Base-by-base conservation (phyloP, 139 green algal species). In the Haematococcus lacustris region DNA sequence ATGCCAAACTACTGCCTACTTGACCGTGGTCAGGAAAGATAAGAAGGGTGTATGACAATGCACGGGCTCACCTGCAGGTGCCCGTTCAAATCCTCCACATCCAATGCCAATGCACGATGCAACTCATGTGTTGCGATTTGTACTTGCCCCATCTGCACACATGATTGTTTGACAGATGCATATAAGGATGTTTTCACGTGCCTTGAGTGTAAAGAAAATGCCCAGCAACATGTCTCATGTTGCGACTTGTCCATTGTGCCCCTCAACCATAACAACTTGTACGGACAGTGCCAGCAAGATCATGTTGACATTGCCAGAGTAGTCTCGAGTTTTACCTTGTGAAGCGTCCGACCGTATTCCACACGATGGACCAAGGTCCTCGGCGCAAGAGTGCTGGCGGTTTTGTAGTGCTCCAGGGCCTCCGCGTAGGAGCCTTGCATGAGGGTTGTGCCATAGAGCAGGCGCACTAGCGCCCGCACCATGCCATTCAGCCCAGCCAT, bases 41-140 rank as follows among this genome's bases (percentile, higher is more conserved):
- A 57, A 13, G 21, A 57, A 21, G 21, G 17, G 21, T 57, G 47
- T 57, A 57, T 21, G 13, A 57, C 21, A 57, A 57, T 33, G 28
- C 28, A 23, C 28, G 60, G 28, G 33, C 64, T 51, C 64, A 70
- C 64, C 70, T 62, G 17, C 53, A 76, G 70, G 25, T 73, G 32
- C 30, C 37, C 75, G 34, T 80, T 80, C 3, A 80, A 17, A 63
- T 80, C 75, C 5, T 76, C 59, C 23, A 79, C 40, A 21, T 78
- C 73, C 25, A 64, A 41, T n/a, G 37, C 2, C 30, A 73, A 6
- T 7, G 47, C 65, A 21, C n/a, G 30, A n/a, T 69, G 5, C 51
- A 78, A 66, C 51, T 78, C 51, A 1, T 30, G 2, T 23, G 71
- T 43, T 23, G 74, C 67, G 34, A 41, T 34, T 0, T 35, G 2